Percentiles rank a stretch among this genome's conserved stretches.
Evolutionary conservation across 805 yeast genomes (phyloP).

Genomic region (Candida glaebosa): DNA sequence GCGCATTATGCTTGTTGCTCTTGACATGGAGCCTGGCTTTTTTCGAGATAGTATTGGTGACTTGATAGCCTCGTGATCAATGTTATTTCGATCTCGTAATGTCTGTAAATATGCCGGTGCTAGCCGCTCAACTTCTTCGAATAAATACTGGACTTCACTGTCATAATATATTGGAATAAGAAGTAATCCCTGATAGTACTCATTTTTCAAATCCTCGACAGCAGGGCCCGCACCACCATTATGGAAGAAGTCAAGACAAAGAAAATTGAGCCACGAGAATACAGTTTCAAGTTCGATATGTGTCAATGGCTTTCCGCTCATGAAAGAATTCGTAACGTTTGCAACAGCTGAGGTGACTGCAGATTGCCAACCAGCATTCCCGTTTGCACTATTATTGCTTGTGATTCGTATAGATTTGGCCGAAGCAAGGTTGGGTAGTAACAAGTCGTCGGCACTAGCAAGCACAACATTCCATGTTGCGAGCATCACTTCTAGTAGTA

Average conservation of each 20-base stretch:
- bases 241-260: slow-evolving; percentile 74
- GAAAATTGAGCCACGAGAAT: slow-evolving; percentile 62
- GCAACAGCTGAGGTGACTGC: slow-evolving; percentile 49
- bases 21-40: slow-evolving; percentile 5
- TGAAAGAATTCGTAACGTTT: slow-evolving; percentile 43
- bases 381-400: slow-evolving; percentile 14
- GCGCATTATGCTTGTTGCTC: slow-evolving; percentile 53
- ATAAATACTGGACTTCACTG: slow-evolving; percentile 42
- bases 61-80: slow-evolving; percentile 19
- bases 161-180: slow-evolving; percentile 67
- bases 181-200: slow-evolving; percentile 60
- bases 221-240: slow-evolving; percentile 82
- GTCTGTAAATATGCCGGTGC: slow-evolving; percentile 52
- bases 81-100: slow-evolving; percentile 46
- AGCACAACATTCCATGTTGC: slow-evolving; percentile 80
- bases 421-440: slow-evolving; percentile 68
- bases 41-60: background rate
- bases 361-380: slow-evolving; percentile 34
- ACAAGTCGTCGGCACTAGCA: slow-evolving; percentile 61
- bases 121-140: slow-evolving; percentile 55
- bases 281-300: slow-evolving; percentile 62
- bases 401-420: slow-evolving; percentile 31
- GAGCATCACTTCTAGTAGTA: slow-evolving; percentile 62
- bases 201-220: slow-evolving; percentile 56
- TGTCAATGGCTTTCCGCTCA: slow-evolving; percentile 50